Percentiles rank a stretch among this genome's conserved stretches.
These are phyloP conservation scores for Komagataella mondaviorum DNA, from an alignment of 805 yeast species.

Conservation along the genomic window DNA sequence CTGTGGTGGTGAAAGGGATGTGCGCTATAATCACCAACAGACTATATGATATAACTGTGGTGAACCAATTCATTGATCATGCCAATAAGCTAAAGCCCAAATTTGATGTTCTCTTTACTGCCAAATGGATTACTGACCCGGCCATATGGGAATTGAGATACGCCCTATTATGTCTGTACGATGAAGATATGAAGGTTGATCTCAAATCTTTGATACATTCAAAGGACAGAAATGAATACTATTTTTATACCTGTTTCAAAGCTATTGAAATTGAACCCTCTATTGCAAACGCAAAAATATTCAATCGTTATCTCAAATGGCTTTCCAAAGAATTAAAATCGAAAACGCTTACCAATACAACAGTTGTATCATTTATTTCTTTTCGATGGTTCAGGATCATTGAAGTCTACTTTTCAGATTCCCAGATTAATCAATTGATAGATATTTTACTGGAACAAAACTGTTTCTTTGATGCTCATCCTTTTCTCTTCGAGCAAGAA, in stretches of 20 bases:
- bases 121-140: background rate
- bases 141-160: background rate
- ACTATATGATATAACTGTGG: background rate
- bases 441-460: background rate
- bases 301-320: background rate
- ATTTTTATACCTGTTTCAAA: background rate
- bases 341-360: too few relatives aligned
- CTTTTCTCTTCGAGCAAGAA: background rate
- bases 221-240: background rate
- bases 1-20: background rate
- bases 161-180: background rate
- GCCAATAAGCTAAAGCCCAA: background rate
- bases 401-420: background rate
- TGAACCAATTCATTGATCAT: background rate
- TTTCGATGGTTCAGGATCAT: background rate
- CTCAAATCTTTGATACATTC: background rate
- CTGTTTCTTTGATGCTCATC: background rate
- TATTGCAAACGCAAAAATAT: background rate
- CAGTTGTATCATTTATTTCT: background rate
- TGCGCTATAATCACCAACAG: background rate
- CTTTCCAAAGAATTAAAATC: background rate
- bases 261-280: background rate
- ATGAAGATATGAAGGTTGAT: background rate
- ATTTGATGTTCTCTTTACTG: background rate
- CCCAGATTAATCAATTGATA: background rate